Evolutionary conservation across 768 basidiomycete species (phyloP).

Genomic region (Podaxis carcinomalis): DNA sequence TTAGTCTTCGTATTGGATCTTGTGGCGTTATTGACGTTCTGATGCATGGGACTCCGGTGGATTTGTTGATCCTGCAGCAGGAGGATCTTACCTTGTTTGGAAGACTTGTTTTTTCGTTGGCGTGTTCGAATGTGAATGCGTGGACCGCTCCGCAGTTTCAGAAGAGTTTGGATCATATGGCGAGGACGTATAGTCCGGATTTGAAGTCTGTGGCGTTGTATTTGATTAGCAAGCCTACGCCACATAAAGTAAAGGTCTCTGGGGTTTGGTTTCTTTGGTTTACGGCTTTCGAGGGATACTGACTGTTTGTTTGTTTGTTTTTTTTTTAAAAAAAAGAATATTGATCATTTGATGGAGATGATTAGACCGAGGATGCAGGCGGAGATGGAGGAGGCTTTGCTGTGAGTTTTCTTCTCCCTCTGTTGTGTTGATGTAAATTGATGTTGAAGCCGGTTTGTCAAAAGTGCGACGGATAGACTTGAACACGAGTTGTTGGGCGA

Average conservation of each 20-base stretch:
- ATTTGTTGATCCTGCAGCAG: constrained; percentile 63
- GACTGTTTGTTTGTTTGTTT: no score
- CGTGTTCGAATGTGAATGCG: constrained; percentile 61
- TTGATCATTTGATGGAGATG: constrained; percentile 79
- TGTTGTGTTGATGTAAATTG: background rate
- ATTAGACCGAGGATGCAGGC: constrained; percentile 63
- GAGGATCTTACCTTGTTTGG: constrained; percentile 90
- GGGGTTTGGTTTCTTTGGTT: background rate
- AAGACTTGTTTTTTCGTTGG: constrained; percentile 73
- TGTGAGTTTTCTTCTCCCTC: constrained; percentile 40
- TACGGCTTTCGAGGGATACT: background rate
- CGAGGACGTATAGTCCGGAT: constrained; percentile 72
- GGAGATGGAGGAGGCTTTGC: constrained; percentile 85
- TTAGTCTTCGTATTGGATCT: constrained; percentile 78
- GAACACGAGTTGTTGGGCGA: constrained; percentile 85
- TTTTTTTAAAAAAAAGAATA: constrained; percentile 38
- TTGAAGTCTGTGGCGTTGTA: constrained; percentile 78
- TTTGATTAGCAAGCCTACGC: constrained; percentile 67
- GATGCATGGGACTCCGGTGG: constrained; percentile 65
- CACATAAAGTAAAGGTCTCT: constrained; percentile 64
- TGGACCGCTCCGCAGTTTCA: constrained; percentile 58
- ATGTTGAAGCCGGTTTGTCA: background rate
- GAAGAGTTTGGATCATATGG: constrained; percentile 73
- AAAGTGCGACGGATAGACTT: constrained; percentile 73
- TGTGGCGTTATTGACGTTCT: constrained; percentile 88